Base-by-base conservation (phyloP, 2,329 filamentous ascomycete genomes). In the Botryosphaeria agaves region DNA sequence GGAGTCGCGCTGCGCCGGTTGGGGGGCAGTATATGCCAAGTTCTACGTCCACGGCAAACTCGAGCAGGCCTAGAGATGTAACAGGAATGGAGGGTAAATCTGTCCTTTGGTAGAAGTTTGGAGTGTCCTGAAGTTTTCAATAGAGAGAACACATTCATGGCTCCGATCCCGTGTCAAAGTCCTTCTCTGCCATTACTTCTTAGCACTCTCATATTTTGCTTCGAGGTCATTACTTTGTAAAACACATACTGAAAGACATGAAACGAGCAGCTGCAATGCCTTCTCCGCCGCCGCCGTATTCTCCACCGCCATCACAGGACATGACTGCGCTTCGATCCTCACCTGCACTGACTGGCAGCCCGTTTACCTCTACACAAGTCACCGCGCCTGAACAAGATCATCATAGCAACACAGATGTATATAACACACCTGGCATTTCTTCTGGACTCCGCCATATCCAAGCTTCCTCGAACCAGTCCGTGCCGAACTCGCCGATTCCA, bases 251-350 rank as follows among this genome's bases (percentile, higher is more conserved):
- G n/a, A n/a, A n/a, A n/a, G n/a, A n/a, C n/a, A n/a, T n/a, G n/a
- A n/a, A n/a, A n/a, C n/a, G n/a, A n/a, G n/a, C 44, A 62, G 59
- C 55, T 32, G 48, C 55, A 19, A 59, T 62, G 57, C 59, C 59
- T 24, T 62, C 59, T 28, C 60, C 60, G 20, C 59, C 60, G 23
- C 60, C 60, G 12, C 59, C 60, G 14, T 64, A 64, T 39, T 58
- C 57, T 26, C 57, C 60, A 11, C 53, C 48, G n/a, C 55, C 53
- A 31, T 49, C 48, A 18, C 52, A 55, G 33, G 48, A 42, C 36
- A 39, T 47, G 16, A 44, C 48, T 2, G 43, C 45, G 24, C 32
- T 46, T 7, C 41, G 44, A 15, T 46, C 51, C 2, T 57, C 57
- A 12, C 53, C 53, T n/a, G 42, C 55, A 34, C 29, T 48, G 18